phyloP scores from a whole-genome alignment of 1,284 basidiomycete species.

The Cutaneotrichosporon sp. region DNA sequence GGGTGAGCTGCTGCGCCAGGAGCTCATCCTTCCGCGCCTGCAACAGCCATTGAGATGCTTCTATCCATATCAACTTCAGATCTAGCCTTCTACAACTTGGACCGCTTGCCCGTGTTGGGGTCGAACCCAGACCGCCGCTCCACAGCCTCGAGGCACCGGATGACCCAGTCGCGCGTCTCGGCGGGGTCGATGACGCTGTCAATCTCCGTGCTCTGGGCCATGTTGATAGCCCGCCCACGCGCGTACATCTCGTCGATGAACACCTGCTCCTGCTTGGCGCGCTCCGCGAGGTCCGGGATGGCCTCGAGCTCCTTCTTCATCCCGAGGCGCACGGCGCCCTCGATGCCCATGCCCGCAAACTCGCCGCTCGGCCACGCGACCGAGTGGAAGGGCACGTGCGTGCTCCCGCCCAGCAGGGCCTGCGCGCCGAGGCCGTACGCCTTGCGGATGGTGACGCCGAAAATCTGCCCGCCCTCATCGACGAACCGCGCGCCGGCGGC shows the following conservation, averaged over 20 bases:
- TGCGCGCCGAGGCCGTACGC: slow-evolving; percentile 27
- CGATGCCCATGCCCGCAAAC: slow-evolving; percentile 29
- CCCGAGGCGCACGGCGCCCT: slow-evolving; percentile 27
- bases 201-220: slow-evolving; percentile 26
- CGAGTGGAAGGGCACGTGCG: slow-evolving; percentile 19
- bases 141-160: slow-evolving; percentile 16
- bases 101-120: neutral
- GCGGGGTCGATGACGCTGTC: slow-evolving; percentile 27
- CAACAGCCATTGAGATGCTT: too few species aligned
- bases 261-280: slow-evolving; percentile 18
- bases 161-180: slow-evolving; percentile 26
- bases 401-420: slow-evolving; percentile 23
- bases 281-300: slow-evolving; percentile 14
- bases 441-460: slow-evolving; percentile 26
- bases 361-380: slow-evolving; percentile 27
- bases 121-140: slow-evolving; percentile 11
- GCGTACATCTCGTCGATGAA: slow-evolving; percentile 27
- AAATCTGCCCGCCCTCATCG: slow-evolving; percentile 22
- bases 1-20: too few species aligned
- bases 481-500: slow-evolving; percentile 19
- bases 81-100: slow-evolving; percentile 6
- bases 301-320: slow-evolving; percentile 27
- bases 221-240: slow-evolving; percentile 23
- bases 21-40: too few species aligned
- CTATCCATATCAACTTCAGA: neutral